Evolutionary conservation across 345 rosid species (phyloP), one percentile per base, ranked within the genome.

Genomic region (Psidium guajava): DNA sequence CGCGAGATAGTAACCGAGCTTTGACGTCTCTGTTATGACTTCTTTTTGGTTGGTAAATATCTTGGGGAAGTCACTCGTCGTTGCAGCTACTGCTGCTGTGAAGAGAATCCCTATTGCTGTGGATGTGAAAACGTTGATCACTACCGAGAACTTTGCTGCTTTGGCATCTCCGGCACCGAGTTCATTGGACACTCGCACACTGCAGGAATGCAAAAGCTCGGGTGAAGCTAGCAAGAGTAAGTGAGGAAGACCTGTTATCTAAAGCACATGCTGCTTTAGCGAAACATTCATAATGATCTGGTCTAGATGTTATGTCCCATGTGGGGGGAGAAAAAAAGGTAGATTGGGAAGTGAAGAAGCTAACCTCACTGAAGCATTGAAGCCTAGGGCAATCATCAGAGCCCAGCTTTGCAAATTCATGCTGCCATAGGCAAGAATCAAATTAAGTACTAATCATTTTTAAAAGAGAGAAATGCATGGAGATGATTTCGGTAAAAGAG

Each of bases 121-220:
- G 16, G 92, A 91, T 82, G 92, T 91, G 61, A 85, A 16, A 42
- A 87, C 44, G 5, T 89, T 85, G 54, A 92, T 89, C 22, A 52
- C 5, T 1, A 89, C 85, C 0, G 93, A 88, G 82, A 92, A 89
- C n/a, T 89, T 91, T 50, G 92, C 94, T 8, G 91, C 92, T 87
- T 88, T 89, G 1, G 92, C 88, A 85, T 87, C 88, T 77, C 92
- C 91, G 3, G 94, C 93, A 55, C 94, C 95, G 5, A 93, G 93
- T 84, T 92, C 94, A 83, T 92, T 92, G 32, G 92, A 88, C 50
- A 91, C 93, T 57, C 92, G 86, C 57, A 93, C 92, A 8, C 94
- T 93, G 85, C 85, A 84, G 14, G 44, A 64, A 64, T 32, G 22
- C 44, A 64, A 64, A 32, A 64, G 12, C 22, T 32, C 18, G 22